Conservation (phyloP, 1,284 basidiomycete genomes). For the Phellopilus nigrolimitatus region DNA sequence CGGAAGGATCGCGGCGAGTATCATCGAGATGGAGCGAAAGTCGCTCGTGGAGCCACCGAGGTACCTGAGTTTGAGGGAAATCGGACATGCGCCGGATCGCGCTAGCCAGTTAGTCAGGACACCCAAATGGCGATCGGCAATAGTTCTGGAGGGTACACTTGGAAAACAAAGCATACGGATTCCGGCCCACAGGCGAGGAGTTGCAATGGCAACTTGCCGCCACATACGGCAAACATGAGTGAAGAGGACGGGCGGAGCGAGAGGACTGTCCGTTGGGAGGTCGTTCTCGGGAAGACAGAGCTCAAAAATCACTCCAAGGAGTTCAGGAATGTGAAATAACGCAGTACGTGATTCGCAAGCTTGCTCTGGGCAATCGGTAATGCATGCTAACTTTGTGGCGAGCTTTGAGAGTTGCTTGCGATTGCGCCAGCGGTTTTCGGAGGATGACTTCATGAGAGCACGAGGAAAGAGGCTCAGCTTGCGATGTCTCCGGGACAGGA, state of each 20-base stretch:
- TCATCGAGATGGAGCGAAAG: background rate
- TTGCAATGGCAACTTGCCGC: constrained; percentile 18
- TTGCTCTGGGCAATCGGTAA: no score
- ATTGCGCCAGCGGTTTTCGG: no score
- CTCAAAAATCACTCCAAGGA: constrained; percentile 5
- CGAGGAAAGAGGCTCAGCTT: no score
- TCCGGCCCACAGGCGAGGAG: constrained; percentile 18
- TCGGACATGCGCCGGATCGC: background rate
- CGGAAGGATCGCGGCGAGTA: background rate
- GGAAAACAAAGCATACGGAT: constrained; percentile 12
- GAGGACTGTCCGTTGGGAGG: constrained; percentile 1
- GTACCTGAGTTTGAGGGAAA: constrained; percentile 3
- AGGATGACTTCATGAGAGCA: no score
- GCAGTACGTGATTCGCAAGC: no score
- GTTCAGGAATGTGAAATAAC: constrained; percentile 7
- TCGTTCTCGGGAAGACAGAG: constrained; percentile 2
- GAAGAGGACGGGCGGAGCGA: constrained; percentile 12
- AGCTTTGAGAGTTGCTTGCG: no score
- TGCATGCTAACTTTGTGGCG: no score
- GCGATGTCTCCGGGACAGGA: no score
- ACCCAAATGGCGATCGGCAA: background rate
- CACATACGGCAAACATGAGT: constrained; percentile 18
- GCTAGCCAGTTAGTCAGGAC: constrained; percentile 3
- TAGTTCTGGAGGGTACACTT: background rate
- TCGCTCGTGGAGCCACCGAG: constrained; percentile 6